Conservation (phyloP, 2,329 filamentous ascomycete genomes). For the Fusarium chaquense region DNA sequence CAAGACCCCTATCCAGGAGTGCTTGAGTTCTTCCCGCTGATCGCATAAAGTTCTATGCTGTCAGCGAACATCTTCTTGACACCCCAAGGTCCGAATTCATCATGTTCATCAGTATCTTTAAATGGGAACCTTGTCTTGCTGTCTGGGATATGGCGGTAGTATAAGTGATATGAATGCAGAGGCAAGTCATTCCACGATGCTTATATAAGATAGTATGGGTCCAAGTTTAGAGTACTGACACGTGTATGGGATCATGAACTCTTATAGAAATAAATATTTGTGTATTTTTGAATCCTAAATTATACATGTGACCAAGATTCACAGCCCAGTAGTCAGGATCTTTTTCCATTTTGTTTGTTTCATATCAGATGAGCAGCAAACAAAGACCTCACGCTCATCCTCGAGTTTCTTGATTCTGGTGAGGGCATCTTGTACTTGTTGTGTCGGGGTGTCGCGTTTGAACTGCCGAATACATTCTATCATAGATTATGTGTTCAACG, state of each 20-base stretch:
- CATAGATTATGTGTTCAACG: neutral
- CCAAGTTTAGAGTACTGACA: neutral
- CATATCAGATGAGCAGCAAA: neutral
- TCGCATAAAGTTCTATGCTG: no score
- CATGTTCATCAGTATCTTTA: no score
- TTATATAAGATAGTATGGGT: neutral
- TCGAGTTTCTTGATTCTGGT: no score
- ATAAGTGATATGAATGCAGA: neutral
- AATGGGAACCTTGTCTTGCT: no score
- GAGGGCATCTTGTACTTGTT: no score
- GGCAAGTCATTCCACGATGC: neutral
- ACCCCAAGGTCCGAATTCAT: no score
- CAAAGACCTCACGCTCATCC: neutral
- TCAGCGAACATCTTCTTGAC: no score
- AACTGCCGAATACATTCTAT: neutral
- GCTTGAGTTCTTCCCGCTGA: no score
- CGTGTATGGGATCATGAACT: neutral
- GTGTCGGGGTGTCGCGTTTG: no score
- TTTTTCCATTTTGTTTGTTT: neutral
- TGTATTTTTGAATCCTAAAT: neutral
- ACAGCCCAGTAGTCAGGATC: neutral
- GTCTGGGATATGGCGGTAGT: no score
- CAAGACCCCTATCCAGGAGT: no score
- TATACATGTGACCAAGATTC: neutral
- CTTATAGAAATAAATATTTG: neutral